Percentiles rank a stretch among this genome's conserved stretches.
phyloP scores from a whole-genome alignment of 2,329 filamentous ascomycete species.

The Corinectria fuckeliana region DNA sequence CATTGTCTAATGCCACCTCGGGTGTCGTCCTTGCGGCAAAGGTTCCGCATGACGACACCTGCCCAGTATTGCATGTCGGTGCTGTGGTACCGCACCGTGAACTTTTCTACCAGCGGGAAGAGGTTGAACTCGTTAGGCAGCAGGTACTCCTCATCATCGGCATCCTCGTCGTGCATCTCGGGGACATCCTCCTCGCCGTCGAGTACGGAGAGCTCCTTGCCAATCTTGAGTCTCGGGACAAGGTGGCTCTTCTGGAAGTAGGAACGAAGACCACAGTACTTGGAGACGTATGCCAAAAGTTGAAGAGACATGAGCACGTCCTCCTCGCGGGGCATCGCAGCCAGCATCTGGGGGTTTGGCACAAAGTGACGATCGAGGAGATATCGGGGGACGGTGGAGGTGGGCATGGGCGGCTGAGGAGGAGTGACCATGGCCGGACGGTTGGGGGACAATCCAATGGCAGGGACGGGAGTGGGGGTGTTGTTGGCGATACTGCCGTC shows the following conservation, averaged over 20 bases:
- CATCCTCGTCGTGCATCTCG: conserved; percentile 54
- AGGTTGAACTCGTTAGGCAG: conserved; percentile 97
- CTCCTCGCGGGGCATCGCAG: conserved; percentile 94
- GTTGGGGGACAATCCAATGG: conserved; percentile 76
- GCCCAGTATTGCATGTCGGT: conserved; percentile 99
- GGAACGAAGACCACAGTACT: conserved; percentile 94
- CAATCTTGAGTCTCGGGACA: conserved; percentile 89
- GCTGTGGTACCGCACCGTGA: conserved; percentile 92
- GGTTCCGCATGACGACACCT: conserved; percentile 97
- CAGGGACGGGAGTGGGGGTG: conserved; percentile 68
- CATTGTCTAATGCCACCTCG: conserved; percentile 95
- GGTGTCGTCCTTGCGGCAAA: conserved; percentile 97
- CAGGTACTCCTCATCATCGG: conserved; percentile 85
- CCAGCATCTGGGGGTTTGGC: conserved; percentile 76
- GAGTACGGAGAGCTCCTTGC: conserved; percentile 79
- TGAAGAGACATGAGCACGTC: conserved; percentile 98
- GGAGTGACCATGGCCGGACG: conserved; percentile 73
- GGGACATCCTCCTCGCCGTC: conserved; percentile 68
- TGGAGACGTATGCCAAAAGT: conserved; percentile 94
- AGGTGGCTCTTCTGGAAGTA: conserved; percentile 97
- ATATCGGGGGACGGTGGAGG: conserved; percentile 78
- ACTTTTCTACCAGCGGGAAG: conserved; percentile 97
- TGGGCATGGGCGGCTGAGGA: conserved; percentile 76
- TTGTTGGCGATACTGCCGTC: conserved; percentile 85
- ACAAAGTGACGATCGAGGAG: conserved; percentile 75